A percentile compares a stretch with the other conserved stretches of the same genome.
These are phyloP conservation scores for Claviceps arundinis DNA, from an alignment of 2,329 filamentous ascomycete genomes.

Conservation along the genomic window DNA sequence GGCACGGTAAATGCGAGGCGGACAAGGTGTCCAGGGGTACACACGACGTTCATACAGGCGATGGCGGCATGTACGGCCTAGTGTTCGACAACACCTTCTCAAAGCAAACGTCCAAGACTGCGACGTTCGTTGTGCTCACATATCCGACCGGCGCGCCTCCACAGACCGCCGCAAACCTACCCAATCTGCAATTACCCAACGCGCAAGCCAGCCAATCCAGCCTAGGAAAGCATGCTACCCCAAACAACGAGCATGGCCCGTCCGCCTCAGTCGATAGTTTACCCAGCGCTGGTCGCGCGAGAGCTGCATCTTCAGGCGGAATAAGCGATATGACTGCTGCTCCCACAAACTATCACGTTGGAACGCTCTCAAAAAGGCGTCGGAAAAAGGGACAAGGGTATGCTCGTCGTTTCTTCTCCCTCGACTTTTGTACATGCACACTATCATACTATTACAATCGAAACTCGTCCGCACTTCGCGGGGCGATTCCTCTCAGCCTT, in stretches of 20 bases:
- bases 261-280: conserved; percentile 49
- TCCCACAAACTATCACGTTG: conserved; percentile 57
- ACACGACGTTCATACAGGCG: conserved; percentile 59
- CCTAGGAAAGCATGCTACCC: conserved; percentile 34
- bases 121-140: conserved; percentile 86
- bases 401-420: conserved; percentile 84
- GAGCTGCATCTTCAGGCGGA: conserved; percentile 37
- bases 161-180: conserved; percentile 59
- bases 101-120: conserved; percentile 86
- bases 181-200: conserved; percentile 35
- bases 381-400: conserved; percentile 91
- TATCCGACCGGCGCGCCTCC: conserved; percentile 76
- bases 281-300: conserved; percentile 30
- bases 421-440: conserved; percentile 89
- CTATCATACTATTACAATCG: conserved; percentile 94
- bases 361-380: conserved; percentile 75
- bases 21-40: conserved; percentile 89
- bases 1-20: conserved; percentile 91
- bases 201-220: conserved; percentile 34
- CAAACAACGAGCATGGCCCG: conserved; percentile 28
- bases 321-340: conserved; percentile 33
- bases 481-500: conserved; percentile 81
- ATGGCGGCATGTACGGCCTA: conserved; percentile 87
- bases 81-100: conserved; percentile 99
- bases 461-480: conserved; percentile 81